Conservation (phyloP, 192 early-diverging fungal genomes). For the Coemansia sp. region DNA sequence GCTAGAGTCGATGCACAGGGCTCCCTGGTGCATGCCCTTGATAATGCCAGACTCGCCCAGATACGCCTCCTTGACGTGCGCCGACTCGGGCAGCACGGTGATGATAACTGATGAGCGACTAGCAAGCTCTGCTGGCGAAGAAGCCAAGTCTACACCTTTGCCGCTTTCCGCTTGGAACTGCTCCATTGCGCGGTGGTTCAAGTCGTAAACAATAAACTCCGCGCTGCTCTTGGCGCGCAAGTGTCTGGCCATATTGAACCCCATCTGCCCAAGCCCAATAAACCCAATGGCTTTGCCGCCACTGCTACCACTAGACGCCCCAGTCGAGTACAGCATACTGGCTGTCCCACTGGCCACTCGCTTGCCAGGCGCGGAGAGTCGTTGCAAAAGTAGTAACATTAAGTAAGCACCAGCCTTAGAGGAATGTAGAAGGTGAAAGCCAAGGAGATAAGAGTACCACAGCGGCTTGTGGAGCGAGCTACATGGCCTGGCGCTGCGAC, state of each 20-base stretch:
- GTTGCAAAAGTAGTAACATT: neutral
- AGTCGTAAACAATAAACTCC: slow-evolving; percentile 74
- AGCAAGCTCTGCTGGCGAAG: slow-evolving; percentile 71
- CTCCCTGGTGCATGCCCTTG: slow-evolving; percentile 47
- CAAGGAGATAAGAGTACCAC: neutral
- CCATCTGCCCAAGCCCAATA: slow-evolving; percentile 91
- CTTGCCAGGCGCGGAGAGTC: neutral
- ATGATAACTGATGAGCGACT: slow-evolving; percentile 70
- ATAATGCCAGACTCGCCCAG: slow-evolving; percentile 68
- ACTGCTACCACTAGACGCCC: neutral
- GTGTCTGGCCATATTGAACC: slow-evolving; percentile 91
- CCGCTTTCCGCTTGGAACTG: slow-evolving; percentile 57
- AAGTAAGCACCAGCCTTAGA: neutral
- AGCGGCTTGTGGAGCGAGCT: neutral
- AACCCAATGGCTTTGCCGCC: slow-evolving; percentile 26
- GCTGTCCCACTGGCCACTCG: neutral
- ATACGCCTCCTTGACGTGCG: slow-evolving; percentile 81
- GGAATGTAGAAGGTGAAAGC: neutral
- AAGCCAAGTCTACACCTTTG: slow-evolving; percentile 52
- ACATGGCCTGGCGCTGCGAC: neutral
- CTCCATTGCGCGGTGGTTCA: slow-evolving; percentile 55
- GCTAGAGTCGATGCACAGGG: slow-evolving; percentile 82
- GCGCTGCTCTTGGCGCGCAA: slow-evolving; percentile 58
- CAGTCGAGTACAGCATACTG: neutral
- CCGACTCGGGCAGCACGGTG: slow-evolving; percentile 87